Evolutionary conservation across 2,329 filamentous ascomycete species (phyloP).

Genomic region (Botrytis squamosa): DNA sequence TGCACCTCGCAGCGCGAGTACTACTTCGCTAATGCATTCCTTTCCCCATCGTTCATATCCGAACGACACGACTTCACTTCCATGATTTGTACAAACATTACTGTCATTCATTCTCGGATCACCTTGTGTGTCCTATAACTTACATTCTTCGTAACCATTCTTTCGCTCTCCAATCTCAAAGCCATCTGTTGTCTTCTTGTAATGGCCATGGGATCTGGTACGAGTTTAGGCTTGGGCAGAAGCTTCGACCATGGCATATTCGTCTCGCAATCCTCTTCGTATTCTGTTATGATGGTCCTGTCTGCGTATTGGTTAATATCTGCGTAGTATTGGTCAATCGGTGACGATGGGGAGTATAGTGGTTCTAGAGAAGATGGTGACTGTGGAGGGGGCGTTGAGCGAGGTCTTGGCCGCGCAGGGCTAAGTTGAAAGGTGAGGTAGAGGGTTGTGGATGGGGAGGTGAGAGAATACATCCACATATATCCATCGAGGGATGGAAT

Average conservation of each 20-base stretch:
- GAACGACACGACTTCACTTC: not conserved
- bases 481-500: not conserved
- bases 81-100: not conserved
- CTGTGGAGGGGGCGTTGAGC: not conserved
- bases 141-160: not conserved
- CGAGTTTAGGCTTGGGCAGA: not conserved
- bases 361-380: not conserved
- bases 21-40: not conserved
- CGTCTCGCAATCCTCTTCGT: not conserved
- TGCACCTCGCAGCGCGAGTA: not conserved
- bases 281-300: not conserved
- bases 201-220: not conserved
- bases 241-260: not conserved
- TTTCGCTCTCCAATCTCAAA: not conserved
- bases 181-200: not conserved
- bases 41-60: not conserved
- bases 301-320: not conserved
- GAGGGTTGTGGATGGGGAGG: not conserved
- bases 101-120: not conserved
- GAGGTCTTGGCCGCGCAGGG: not conserved
- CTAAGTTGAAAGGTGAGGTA: not conserved
- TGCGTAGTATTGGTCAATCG: not conserved
- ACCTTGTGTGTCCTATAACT: not conserved
- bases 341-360: not conserved
- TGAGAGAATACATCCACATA: not conserved